Evolutionary conservation across 2,329 filamentous ascomycete genomes (phyloP).

Genomic region (Fusarium nodosum): DNA sequence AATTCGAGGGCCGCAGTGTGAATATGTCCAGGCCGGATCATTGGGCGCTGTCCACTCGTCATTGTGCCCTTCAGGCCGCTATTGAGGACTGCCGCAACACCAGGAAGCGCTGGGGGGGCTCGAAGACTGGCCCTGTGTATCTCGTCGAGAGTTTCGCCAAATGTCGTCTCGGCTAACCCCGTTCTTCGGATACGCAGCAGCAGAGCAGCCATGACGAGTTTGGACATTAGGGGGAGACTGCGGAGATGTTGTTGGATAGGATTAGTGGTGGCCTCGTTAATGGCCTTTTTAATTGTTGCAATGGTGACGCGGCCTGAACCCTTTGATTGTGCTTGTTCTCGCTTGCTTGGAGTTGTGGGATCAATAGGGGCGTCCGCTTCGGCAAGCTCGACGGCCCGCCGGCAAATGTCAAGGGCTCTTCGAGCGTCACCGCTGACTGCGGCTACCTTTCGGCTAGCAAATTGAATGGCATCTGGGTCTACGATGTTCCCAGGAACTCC

Average conservation of each 20-base stretch:
- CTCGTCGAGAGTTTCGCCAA: conserved; percentile 92
- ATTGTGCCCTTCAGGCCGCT: conserved; percentile 50
- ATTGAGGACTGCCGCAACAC: conserved; percentile 56
- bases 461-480: conserved; percentile 93
- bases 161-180: conserved; percentile 86
- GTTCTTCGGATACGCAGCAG: conserved; percentile 83
- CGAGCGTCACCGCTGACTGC: conserved; percentile 95
- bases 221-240: conserved; percentile 82
- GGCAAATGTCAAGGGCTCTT: conserved; percentile 93
- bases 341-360: conserved; percentile 74
- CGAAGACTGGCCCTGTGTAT: conserved; percentile 58
- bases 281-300: conserved; percentile 91
- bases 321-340: conserved; percentile 48
- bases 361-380: conserved; percentile 74
- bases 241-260: conserved; percentile 92
- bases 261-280: conserved; percentile 93
- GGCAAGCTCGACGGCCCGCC: conserved; percentile 93
- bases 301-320: conserved; percentile 79
- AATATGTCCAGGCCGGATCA: conserved; percentile 60
- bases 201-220: conserved; percentile 87
- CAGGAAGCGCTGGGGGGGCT: conserved; percentile 54
- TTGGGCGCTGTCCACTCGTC: conserved; percentile 48
- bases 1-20: conserved; percentile 83
- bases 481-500: conserved; percentile 92
- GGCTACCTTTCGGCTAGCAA: conserved; percentile 95